Percentiles rank a stretch among this genome's conserved stretches.
These are phyloP conservation scores for Rhizopogon sp. DNA, from an alignment of 768 basidiomycete genomes.

Conservation along the genomic window DNA sequence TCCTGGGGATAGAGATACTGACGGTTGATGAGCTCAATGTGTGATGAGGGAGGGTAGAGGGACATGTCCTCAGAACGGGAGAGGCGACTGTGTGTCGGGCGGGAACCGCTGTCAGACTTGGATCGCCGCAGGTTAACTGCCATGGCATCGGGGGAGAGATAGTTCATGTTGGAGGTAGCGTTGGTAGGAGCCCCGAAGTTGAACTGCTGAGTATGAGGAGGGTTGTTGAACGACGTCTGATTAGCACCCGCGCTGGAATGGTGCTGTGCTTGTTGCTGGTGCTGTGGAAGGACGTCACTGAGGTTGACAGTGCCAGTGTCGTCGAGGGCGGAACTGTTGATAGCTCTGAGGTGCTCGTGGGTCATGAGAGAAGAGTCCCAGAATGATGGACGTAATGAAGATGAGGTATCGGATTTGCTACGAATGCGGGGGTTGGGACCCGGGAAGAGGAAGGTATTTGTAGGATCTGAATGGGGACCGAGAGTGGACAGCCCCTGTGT, in stretches of 20 bases:
- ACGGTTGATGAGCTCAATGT: slow-evolving; percentile 38
- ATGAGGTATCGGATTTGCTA: slow-evolving; percentile 56
- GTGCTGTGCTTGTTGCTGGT: slow-evolving; percentile 23
- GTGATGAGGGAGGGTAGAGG: slow-evolving; percentile 29
- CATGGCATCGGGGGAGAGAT: slow-evolving; percentile 29
- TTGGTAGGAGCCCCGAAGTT: slow-evolving; percentile 25
- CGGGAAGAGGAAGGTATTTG: slow-evolving; percentile 36
- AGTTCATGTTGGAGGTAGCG: slow-evolving; percentile 33
- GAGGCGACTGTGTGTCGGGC: slow-evolving; percentile 42
- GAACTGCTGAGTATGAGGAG: slow-evolving; percentile 24
- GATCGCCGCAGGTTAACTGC: slow-evolving; percentile 40
- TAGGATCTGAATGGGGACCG: slow-evolving; percentile 27
- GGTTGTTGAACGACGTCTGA: slow-evolving; percentile 23
- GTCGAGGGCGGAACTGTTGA: slow-evolving; percentile 34
- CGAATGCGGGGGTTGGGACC: slow-evolving; percentile 38
- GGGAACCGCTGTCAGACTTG: slow-evolving; percentile 40
- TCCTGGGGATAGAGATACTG: slow-evolving; percentile 41
- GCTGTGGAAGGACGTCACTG: slow-evolving; percentile 24
- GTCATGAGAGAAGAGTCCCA: slow-evolving; percentile 42
- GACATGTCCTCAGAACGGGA: slow-evolving; percentile 62
- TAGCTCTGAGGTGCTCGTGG: slow-evolving; percentile 29
- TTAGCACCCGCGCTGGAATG: slow-evolving; percentile 17
- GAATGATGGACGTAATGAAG: slow-evolving; percentile 43
- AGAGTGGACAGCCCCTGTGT: slow-evolving; percentile 31
- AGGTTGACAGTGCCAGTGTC: slow-evolving; percentile 28